Base-by-base conservation (phyloP, 208 protist species). In the Perkinsela sp. region DNA sequence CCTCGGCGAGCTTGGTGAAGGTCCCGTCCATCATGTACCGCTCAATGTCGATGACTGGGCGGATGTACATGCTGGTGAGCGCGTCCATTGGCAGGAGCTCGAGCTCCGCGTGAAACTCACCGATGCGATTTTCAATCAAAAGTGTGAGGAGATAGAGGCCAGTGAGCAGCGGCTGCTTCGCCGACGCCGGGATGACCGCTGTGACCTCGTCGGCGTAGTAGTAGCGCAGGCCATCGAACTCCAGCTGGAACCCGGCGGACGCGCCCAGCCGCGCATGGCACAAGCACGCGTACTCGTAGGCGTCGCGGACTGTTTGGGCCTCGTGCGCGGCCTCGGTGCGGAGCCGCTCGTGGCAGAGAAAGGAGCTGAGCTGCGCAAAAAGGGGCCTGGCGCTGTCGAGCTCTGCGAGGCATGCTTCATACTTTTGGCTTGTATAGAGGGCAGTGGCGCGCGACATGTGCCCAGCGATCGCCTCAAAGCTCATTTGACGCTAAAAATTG, bases 91-190 rank as follows among this genome's bases (percentile, higher is more conserved):
- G 72, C 22, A 76, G 68, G 1, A 74, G 32, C 31, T 76, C 73
- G 1, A 76, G 48, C 32, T 76, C 71, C 6, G 73, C 74, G 66
- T 76, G 71, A 31, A 76, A 76, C 32, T 76, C 72, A 22, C 32
- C 72, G 40, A 67, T 66, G 29, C 30, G 30, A 57, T 76, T 73
- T 66, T 71, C 67, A n/a, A 32, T 29, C 15, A 76, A 69, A 32
- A 76, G 66, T 28, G 66, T 15, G 1, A 76, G 31, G 1, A 76
- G 28, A 66, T 76, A 71, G 2, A 76, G 48, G 57, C 73, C 73
- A 1, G 67, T 30, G 31, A 76, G 67, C 31, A 76, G 31, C 1
- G 22, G 40, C 22, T 57, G 13, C 40, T 57, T 57, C 40, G 6
- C 40, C 13, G 40, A 57, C 40, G 13, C 13, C 6, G 22, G 6